A percentile compares a stretch with the other conserved stretches of the same genome.
Evolutionary conservation across 208 protist genomes (phyloP).

Genomic region (Acanthamoeba culbertsoni): DNA sequence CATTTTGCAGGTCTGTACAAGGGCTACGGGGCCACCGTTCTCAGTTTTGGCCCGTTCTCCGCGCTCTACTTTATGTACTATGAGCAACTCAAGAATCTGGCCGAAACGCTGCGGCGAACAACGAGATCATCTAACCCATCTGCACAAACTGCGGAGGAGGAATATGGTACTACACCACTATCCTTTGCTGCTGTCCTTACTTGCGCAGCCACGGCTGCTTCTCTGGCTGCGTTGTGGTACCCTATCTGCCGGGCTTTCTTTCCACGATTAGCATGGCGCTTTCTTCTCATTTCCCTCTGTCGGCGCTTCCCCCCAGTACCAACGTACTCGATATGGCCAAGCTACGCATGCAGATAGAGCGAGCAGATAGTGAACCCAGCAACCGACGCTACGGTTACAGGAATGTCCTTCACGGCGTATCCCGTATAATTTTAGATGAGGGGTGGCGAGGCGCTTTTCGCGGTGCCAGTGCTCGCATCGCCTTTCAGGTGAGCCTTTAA

Average conservation of each 20-base stretch:
- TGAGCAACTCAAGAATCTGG: slow-evolving; percentile 78
- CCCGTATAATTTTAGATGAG: background rate
- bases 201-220: background rate
- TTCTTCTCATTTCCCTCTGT: too few relatives aligned
- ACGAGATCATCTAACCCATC: background rate
- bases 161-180: background rate
- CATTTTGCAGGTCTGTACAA: slow-evolving; percentile 86
- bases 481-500: background rate
- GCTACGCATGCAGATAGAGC: slow-evolving; percentile 89
- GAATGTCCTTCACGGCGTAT: background rate
- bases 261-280: background rate
- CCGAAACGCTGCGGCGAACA: slow-evolving; percentile 36
- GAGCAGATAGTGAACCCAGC: slow-evolving; percentile 68
- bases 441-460: background rate
- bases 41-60: slow-evolving; percentile 89
- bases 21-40: slow-evolving; percentile 88
- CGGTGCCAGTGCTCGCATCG: background rate
- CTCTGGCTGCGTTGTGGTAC: background rate
- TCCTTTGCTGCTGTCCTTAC: background rate
- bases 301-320: slow-evolving; percentile 83
- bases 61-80: slow-evolving; percentile 90
- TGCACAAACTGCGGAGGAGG: background rate
- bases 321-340: slow-evolving; percentile 91
- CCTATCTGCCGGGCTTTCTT: background rate
- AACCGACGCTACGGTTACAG: background rate